A percentile compares a stretch with the other conserved stretches of the same genome.
These are phyloP conservation scores for Stagonosporopsis vannaccii DNA, from an alignment of 2,329 filamentous ascomycete species.

Conservation along the genomic window DNA sequence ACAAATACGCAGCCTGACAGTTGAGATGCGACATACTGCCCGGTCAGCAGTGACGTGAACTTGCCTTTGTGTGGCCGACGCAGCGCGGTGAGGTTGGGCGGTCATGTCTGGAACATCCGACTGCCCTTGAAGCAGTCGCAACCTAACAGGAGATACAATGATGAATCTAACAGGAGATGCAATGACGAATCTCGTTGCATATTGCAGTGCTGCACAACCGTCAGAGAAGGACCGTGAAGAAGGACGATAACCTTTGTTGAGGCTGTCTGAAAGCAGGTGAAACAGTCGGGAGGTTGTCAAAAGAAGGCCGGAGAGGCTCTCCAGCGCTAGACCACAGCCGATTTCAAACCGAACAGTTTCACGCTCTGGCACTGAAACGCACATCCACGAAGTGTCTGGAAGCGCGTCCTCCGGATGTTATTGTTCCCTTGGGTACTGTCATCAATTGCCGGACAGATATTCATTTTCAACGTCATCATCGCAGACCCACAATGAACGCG, in stretches of 20 bases:
- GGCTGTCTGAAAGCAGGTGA: conserved; percentile 17
- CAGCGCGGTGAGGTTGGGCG: not conserved
- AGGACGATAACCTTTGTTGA: not conserved
- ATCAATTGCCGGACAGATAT: not conserved
- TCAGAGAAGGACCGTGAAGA: conserved; percentile 7
- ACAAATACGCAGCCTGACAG: not conserved
- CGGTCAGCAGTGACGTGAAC: not conserved
- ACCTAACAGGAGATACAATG: not conserved
- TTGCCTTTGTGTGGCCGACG: not conserved
- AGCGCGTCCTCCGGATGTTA: not conserved
- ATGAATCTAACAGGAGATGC: not conserved
- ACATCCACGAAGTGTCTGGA: conserved; percentile 6
- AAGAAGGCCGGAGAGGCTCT: conserved; percentile 13
- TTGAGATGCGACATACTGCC: not conserved
- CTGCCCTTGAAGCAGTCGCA: conserved; percentile 7
- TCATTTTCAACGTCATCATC: not conserved
- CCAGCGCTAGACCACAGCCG: conserved; percentile 26
- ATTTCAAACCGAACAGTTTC: conserved; percentile 40
- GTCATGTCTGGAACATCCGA: not conserved
- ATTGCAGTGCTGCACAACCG: conserved; percentile 8
- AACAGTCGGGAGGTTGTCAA: conserved; percentile 22
- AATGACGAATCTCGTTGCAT: not conserved
- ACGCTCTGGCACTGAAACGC: conserved; percentile 23
- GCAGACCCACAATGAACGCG: not conserved
- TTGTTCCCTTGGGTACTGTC: not conserved